Evolutionary conservation across 2,329 filamentous ascomycete species (phyloP).

Genomic region (Ophiocordyceps camponoti-saundersi): DNA sequence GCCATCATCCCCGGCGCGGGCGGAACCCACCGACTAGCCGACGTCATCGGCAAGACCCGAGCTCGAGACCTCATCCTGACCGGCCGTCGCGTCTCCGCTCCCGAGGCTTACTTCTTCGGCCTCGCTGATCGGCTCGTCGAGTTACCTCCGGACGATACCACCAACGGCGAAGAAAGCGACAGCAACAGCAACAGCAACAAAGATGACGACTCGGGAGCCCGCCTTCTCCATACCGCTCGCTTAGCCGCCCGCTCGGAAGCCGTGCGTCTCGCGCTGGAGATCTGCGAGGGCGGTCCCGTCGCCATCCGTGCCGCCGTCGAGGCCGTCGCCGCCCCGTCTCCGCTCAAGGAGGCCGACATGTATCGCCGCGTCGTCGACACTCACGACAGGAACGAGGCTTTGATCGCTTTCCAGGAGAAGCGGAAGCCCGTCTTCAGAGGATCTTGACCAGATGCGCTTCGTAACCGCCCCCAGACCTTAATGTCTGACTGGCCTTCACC

Average conservation of each 20-base stretch:
- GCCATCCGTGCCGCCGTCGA: conserved; percentile 64
- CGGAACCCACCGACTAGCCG: conserved; percentile 75
- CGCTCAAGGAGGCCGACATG: conserved; percentile 71
- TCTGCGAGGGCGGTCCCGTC: conserved; percentile 78
- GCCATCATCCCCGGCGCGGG: conserved; percentile 92
- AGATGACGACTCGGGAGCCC: not conserved
- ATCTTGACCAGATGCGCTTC: conserved; percentile 16
- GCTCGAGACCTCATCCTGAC: conserved; percentile 87
- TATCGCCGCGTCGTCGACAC: conserved; percentile 73
- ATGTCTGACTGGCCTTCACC: too few relatives aligned
- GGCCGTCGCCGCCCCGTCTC: conserved; percentile 56
- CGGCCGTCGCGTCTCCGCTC: conserved; percentile 63
- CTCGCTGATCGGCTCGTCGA: conserved; percentile 84
- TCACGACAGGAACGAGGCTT: conserved; percentile 74
- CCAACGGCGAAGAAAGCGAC: too few relatives aligned
- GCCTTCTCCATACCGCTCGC: conserved; percentile 40
- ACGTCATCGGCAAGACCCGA: conserved; percentile 59
- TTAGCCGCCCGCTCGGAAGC: conserved; percentile 58
- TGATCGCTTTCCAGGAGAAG: conserved; percentile 62
- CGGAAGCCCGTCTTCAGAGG: conserved; percentile 42
- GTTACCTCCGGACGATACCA: conserved; percentile 41
- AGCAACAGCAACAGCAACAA: conserved; percentile 14
- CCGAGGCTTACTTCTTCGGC: conserved; percentile 84
- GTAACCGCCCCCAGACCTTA: too few relatives aligned
- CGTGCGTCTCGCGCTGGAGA: conserved; percentile 62